These are phyloP conservation scores for Spizellomyces punctatus DNA, from an alignment of 192 early-diverging fungal species.

Conservation along the genomic window DNA sequence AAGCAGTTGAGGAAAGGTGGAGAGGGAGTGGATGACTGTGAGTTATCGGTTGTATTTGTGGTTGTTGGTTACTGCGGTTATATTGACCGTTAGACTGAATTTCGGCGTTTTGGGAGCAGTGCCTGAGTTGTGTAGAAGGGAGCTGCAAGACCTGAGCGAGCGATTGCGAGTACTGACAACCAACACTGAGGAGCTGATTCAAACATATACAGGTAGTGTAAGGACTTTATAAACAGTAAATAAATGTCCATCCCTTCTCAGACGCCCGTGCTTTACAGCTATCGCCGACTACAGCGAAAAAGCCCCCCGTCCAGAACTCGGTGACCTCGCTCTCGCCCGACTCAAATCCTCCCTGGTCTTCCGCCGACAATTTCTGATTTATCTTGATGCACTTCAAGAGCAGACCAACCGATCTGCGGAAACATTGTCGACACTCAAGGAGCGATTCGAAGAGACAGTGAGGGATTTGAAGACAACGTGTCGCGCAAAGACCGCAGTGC, in stretches of 20 bases:
- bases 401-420: constrained; percentile 42
- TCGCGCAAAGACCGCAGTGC: constrained; percentile 61
- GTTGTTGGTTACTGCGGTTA: not conserved
- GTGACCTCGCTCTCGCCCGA: constrained; percentile 9
- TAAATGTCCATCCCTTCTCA: not conserved
- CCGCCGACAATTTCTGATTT: constrained; percentile 56
- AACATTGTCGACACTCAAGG: constrained; percentile 35
- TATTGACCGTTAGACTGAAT: constrained; percentile 8
- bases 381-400: constrained; percentile 61
- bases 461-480: constrained; percentile 55
- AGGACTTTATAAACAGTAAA: not conserved
- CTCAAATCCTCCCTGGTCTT: constrained; percentile 48
- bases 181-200: constrained; percentile 47
- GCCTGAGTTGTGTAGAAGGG: constrained; percentile 44
- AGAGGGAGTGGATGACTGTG: constrained; percentile 56
- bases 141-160: constrained; percentile 41
- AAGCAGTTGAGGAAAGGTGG: constrained; percentile 63
- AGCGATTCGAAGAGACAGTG: constrained; percentile 48
- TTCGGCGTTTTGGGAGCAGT: constrained; percentile 24
- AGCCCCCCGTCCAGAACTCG: constrained; percentile 33
- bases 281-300: constrained; percentile 44
- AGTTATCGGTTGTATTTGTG: constrained; percentile 13
- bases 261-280: constrained; percentile 23
- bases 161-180: constrained; percentile 35
- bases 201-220: constrained; percentile 41